These are phyloP conservation scores for Claviceps sp. DNA, from an alignment of 2,329 filamentous ascomycete genomes.

Conservation along the genomic window DNA sequence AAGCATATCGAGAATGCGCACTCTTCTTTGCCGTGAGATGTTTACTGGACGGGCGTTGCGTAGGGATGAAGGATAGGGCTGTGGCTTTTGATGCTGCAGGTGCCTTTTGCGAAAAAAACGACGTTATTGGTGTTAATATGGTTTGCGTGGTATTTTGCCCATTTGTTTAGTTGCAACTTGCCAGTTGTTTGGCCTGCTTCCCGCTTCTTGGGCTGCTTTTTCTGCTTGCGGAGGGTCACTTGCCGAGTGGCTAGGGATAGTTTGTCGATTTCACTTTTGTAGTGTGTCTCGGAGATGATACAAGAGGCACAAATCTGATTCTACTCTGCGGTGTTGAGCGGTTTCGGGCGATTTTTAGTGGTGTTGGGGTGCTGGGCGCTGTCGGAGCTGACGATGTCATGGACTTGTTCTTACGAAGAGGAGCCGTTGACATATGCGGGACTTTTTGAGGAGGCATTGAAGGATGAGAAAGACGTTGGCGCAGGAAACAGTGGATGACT, in stretches of 20 bases:
- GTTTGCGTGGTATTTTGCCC: no score
- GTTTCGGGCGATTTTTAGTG: neutral
- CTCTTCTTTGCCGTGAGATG: no score
- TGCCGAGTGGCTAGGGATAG: neutral
- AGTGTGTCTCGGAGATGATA: neutral
- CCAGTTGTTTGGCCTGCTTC: neutral
- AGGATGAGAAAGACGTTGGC: neutral
- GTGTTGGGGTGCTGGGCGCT: no score
- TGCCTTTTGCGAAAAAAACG: no score
- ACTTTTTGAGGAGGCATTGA: neutral
- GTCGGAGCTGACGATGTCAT: neutral
- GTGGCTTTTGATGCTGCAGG: no score
- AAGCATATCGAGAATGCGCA: neutral
- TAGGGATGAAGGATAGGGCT: no score
- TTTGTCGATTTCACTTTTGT: neutral
- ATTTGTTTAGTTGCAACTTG: no score
- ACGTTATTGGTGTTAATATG: neutral
- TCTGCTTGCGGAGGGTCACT: neutral
- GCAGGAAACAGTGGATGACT: no score
- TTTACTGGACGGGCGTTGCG: no score
- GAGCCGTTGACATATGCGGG: neutral
- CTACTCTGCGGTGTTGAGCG: neutral
- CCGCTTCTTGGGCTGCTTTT: neutral
- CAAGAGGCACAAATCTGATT: neutral
- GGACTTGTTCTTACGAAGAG: neutral